phyloP scores from a whole-genome alignment of 371 early-diverging fungal species.

The Nematocida sp. region DNA sequence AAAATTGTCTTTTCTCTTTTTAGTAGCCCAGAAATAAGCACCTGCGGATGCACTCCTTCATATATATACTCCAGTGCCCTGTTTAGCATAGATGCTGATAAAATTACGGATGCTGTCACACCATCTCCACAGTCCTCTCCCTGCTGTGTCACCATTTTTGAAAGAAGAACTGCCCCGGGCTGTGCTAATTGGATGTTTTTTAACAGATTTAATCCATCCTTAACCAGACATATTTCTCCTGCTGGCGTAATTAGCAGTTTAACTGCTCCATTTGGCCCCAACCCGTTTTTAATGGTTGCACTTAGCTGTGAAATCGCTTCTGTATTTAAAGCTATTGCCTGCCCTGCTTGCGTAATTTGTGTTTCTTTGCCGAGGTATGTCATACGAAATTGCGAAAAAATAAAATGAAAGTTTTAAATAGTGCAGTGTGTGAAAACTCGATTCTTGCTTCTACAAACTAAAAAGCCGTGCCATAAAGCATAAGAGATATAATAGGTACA shows the following conservation, averaged over 20 bases:
- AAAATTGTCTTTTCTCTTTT: constrained; percentile 82
- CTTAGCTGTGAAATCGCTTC: constrained; percentile 88
- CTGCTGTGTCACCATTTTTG: constrained; percentile 92
- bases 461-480: too few species aligned
- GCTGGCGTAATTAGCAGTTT: constrained; percentile 79
- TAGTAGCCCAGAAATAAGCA: constrained; percentile 90
- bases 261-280: constrained; percentile 96
- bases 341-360: constrained; percentile 74
- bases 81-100: constrained; percentile 90
- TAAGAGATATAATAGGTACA: too few species aligned
- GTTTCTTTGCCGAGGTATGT: constrained; percentile 68
- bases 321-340: constrained; percentile 91
- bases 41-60: constrained; percentile 91
- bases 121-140: constrained; percentile 98
- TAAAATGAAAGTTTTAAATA: constrained; percentile 43
- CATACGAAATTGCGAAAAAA: constrained; percentile 58
- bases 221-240: constrained; percentile 75
- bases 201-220: constrained; percentile 70
- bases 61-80: constrained; percentile 86
- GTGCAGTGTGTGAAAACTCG: background rate
- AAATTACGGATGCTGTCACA: constrained; percentile 87
- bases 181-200: constrained; percentile 97
- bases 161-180: constrained; percentile 97
- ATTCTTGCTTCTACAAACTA: too few species aligned
- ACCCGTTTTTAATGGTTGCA: constrained; percentile 85